Evolutionary conservation across 371 early-diverging fungal species (phyloP), one percentile per base, ranked within the genome.

Genomic region (Rozella allomycis): DNA sequence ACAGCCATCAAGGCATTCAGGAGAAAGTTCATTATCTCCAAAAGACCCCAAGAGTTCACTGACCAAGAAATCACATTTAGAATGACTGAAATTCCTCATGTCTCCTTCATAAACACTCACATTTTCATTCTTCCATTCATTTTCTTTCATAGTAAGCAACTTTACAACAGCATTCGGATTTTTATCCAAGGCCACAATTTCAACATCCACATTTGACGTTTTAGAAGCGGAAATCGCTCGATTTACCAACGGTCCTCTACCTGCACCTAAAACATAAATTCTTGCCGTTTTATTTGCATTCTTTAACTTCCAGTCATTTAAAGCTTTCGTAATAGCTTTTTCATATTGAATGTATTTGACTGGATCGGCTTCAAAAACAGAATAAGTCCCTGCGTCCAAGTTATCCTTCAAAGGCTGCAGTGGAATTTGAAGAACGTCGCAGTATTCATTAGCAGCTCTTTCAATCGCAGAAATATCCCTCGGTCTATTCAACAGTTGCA

Each of bases 1-100:
- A 4, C 85, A 90, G 6, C 82, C 88, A 46, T 82, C 83, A 14
- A 93, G 52, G 46, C 91, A 93, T 52, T 93, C 94, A 2, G 94
- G 94, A 1, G 87, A 80, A 3, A 90, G 66, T 47, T 93, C 94
- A 49, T 93, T 93, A 51, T 93, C 90, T 36, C 87, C 88, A 62
- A 88, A 81, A 8, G 86, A 86, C 3, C 87, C 85, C 20, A 90
- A 54, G 3, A 88, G 58, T 49, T 90, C 86, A 39, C 78, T 78
- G 16, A 85, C 80, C 17, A 87, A 52, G 21, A 88, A 77, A 51
- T 85, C 88, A 17, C 75, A 77, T 59, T 64, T 45, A n/a, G 17
- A 33, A 39, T 11, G 28, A 13, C 31, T 26, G 5, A 37, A n/a
- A 21, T 41, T 26, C 13, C 16, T 6, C 7, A 5, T 10, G 5